These are phyloP conservation scores for Cordyceps cateniannulata DNA, from an alignment of 2,329 filamentous ascomycete species.

Conservation along the genomic window DNA sequence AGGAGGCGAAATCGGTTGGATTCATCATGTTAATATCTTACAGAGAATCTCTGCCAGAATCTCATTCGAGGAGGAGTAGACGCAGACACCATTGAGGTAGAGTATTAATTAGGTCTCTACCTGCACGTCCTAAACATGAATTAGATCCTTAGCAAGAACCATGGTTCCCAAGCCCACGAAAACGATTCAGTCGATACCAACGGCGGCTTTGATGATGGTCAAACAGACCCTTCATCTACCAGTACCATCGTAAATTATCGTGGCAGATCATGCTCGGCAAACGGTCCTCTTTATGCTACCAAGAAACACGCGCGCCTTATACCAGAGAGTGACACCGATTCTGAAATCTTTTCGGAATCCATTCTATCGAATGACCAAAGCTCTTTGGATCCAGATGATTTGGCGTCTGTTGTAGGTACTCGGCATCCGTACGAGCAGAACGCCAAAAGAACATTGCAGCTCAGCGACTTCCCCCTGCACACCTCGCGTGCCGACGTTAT, in stretches of 20 bases:
- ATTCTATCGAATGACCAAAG: neutral
- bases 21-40: neutral
- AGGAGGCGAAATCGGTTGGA: neutral
- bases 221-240: neutral
- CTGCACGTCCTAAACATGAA: slow-evolving; percentile 7
- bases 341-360: neutral
- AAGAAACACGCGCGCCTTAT: neutral
- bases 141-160: slow-evolving; percentile 5
- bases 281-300: neutral
- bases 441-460: slow-evolving; percentile 51
- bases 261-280: neutral
- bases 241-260: slow-evolving; percentile 4
- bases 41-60: slow-evolving; percentile 41
- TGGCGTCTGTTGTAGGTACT: slow-evolving; percentile 1
- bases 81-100: slow-evolving; percentile 39
- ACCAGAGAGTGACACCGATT: neutral
- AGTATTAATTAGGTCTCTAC: slow-evolving; percentile 16
- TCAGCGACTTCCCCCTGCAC: slow-evolving; percentile 55
- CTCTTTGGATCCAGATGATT: neutral
- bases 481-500: slow-evolving; percentile 61
- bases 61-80: slow-evolving; percentile 43
- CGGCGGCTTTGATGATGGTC: neutral
- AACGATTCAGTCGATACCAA: neutral
- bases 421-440: slow-evolving; percentile 27
- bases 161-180: neutral